Base-by-base conservation (phyloP, 805 yeast species). In the Hemisphaericaspora nanyangensis region DNA sequence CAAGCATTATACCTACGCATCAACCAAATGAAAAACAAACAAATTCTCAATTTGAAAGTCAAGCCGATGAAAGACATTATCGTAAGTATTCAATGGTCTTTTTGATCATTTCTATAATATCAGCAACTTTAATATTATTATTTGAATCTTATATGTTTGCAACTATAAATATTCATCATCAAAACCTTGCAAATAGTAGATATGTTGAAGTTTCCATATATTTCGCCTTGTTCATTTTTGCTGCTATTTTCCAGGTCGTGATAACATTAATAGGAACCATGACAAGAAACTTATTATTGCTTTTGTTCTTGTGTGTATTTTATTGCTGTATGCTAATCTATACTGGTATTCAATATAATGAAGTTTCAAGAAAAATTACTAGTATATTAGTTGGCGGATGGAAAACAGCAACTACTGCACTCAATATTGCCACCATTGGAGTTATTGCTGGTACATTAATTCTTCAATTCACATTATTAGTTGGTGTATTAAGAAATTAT, bases 171-270 rank as follows among this genome's bases (percentile, higher is more conserved):
- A 42, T 52, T n/a, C 66, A 69, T 45, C 51, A 58, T 42, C 31
- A 43, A 22, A 37, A 40, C 7, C 7, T 39, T 8, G 15, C 20
- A 2, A 24, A 54, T 17, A 46, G 43, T 34, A 40, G 53, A 36
- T 61, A 56, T 35, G 43, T 54, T 29, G 59, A 66, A 43, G 46
- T 66, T 40, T 55, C 65, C 29, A 70, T 73, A 15, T 72, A 62
- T 47, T 51, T 74, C 40, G 72, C 77, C 2, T 55, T 73, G n/a
- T 72, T 71, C 48, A 67, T 71, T 26, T 73, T 74, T 48, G 74
- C 76, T 5, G 68, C 61, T 22, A 25, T 71, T 6, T 73, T 61
- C 49, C 77, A 70, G 40, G 51, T 68, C 17, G 36, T 59, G 3
- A 51, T 73, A 29, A 56, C 74, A 2, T 38, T 52, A 10, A 55